phyloP scores from a whole-genome alignment of 176 grass and related monocot genomes.

The Raddia distichophylla region DNA sequence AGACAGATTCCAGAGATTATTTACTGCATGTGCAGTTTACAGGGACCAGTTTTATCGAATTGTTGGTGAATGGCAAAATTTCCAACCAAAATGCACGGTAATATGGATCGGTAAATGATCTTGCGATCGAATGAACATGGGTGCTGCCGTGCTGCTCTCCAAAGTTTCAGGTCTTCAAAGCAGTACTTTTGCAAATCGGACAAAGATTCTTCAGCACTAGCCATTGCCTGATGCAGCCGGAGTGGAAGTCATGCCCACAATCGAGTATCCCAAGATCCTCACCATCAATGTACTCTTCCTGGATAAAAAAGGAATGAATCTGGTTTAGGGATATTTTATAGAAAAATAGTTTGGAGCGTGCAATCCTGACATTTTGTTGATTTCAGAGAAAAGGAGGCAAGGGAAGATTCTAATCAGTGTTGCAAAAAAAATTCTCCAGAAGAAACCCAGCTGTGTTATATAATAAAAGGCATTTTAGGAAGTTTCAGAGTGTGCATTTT shows the following conservation, averaged over 20 bases:
- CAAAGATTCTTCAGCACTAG: slow-evolving; percentile 59
- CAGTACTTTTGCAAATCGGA: slow-evolving; percentile 57
- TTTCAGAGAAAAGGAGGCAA: background rate
- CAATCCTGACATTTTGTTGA: background rate
- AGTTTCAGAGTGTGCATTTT: background rate
- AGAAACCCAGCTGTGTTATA: background rate
- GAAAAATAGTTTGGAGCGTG: background rate
- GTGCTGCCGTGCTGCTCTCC: background rate
- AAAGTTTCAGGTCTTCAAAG: slow-evolving; percentile 43
- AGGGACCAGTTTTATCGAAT: slow-evolving; percentile 30
- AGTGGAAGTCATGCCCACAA: slow-evolving; percentile 59
- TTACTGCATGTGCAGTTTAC: slow-evolving; percentile 44
- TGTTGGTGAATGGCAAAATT: slow-evolving; percentile 43
- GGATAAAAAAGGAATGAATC: slow-evolving; percentile 4
- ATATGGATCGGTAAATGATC: slow-evolving; percentile 51
- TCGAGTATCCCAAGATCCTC: slow-evolving; percentile 51
- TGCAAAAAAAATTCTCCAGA: background rate
- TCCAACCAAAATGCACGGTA: slow-evolving; percentile 30
- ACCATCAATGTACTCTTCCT: slow-evolving; percentile 59
- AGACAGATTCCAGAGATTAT: slow-evolving; percentile 47
- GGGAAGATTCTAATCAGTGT: background rate
- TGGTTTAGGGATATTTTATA: background rate
- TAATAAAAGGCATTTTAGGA: background rate
- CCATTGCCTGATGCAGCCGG: slow-evolving; percentile 59
- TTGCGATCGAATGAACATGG: slow-evolving; percentile 33